Conservation (phyloP, 2,329 filamentous ascomycete species). For the Colletotrichum sp. region DNA sequence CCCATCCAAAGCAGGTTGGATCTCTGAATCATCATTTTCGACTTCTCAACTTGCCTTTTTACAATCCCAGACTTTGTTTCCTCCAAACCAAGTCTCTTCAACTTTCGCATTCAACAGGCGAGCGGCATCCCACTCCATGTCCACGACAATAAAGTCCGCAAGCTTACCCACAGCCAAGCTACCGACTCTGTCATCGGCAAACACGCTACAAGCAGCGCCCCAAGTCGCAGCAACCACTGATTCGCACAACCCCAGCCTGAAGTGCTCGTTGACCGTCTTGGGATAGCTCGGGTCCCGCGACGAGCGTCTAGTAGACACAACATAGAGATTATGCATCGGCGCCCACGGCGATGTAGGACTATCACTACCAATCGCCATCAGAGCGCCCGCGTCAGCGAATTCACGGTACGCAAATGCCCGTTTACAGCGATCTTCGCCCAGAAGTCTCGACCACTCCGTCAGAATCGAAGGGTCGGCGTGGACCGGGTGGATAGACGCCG, state of each 20-base stretch:
- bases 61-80: slow-evolving; percentile 39
- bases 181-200: slow-evolving; percentile 58
- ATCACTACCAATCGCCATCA: slow-evolving; percentile 62
- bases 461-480: slow-evolving; percentile 66
- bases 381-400: slow-evolving; percentile 58
- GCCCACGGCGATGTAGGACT: slow-evolving; percentile 62
- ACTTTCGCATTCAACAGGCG: slow-evolving; percentile 50
- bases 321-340: slow-evolving; percentile 61
- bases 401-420: slow-evolving; percentile 69
- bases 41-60: not conserved
- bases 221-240: slow-evolving; percentile 57
- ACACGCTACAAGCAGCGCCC: slow-evolving; percentile 63
- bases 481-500: slow-evolving; percentile 62
- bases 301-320: slow-evolving; percentile 61
- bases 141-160: slow-evolving; percentile 61
- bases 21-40: not conserved
- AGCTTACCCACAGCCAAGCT: slow-evolving; percentile 54
- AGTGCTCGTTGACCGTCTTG: slow-evolving; percentile 54
- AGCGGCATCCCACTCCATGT: slow-evolving; percentile 53
- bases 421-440: slow-evolving; percentile 57
- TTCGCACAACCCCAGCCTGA: slow-evolving; percentile 56
- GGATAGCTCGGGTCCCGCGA: slow-evolving; percentile 50
- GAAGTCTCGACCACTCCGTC: slow-evolving; percentile 61
- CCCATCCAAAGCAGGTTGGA: not conserved
- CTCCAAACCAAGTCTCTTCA: slow-evolving; percentile 58